Percentiles rank a stretch among this genome's conserved stretches.
These are phyloP conservation scores for Curvularia spicifera DNA, from an alignment of 2,329 filamentous ascomycete species.

Conservation along the genomic window DNA sequence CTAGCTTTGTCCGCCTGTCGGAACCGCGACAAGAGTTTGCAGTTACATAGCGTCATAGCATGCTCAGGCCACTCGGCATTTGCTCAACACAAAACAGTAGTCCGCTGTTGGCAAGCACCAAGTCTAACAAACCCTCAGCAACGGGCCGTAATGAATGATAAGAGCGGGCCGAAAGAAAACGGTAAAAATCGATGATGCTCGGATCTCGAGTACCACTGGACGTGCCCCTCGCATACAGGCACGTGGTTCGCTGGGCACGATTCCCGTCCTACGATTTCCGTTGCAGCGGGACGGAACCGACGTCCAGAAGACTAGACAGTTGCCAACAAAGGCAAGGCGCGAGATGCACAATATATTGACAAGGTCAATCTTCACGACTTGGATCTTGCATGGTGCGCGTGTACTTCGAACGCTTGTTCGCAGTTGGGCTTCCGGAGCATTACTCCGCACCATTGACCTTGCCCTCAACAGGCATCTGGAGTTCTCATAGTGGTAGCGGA, in stretches of 20 bases:
- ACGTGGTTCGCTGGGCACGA: slow-evolving; percentile 2
- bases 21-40: neutral
- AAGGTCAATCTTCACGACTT: neutral
- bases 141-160: slow-evolving; percentile 9
- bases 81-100: slow-evolving; percentile 5
- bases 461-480: neutral
- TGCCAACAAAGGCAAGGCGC: neutral
- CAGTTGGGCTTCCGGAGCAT: neutral
- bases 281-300: neutral
- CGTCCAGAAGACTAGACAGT: neutral
- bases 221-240: neutral
- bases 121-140: slow-evolving; percentile 1
- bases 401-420: neutral
- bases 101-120: neutral
- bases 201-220: slow-evolving; percentile 1
- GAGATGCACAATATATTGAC: neutral
- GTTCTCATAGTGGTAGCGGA: neutral
- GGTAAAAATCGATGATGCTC: slow-evolving; percentile 18
- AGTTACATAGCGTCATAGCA: neutral
- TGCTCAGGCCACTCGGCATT: neutral
- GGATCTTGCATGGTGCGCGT: neutral
- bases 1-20: neutral
- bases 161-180: slow-evolving; percentile 11
- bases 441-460: neutral
- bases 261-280: neutral